Base-by-base conservation (phyloP, 345 rosid species). In the Abelmoschus esculentus region DNA sequence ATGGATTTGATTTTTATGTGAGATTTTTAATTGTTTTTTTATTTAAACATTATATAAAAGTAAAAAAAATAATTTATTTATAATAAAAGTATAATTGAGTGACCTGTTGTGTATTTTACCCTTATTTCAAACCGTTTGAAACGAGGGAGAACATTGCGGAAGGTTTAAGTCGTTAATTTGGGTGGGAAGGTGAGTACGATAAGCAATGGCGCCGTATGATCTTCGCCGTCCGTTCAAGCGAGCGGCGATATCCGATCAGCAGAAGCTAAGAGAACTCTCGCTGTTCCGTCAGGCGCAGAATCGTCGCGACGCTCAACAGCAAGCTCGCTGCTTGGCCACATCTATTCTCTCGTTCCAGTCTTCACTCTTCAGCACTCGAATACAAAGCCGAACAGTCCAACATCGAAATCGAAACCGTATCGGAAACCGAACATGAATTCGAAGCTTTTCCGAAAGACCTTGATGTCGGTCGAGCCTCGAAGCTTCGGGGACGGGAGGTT, bases 151-250 rank as follows among this genome's bases (percentile, higher is more conserved):
- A 15, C 3, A 6, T 5, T 1, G 5, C 60, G 0, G 19, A 49
- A 46, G 66, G 11, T 9, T 15, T 10, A 7, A 8, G 54, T 32
- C 14, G 14, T 22, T 53, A 44, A 44, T 10, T 44, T 44, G 49
- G 0, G 49, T 44, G 49, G 12, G 49, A 11, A 44, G 14, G 15
- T 42, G 7, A 44, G 49, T 44, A 44, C 38, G n/a, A 17, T 7
- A 9, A 38, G 66, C 53, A 29, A 90, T 91, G 97, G 89, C 97
- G 67, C 86, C 96, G 19, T 89, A 79, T 73, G 97, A 91, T 67
- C 49, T 77, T 61, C 97, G 96, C 72, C 97, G 97, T 66, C 96
- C 97, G 67, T 89, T 88, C 80, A 95, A 95, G 73, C 82, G 87
- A 70, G 83, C 89, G 31, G 83, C 86, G 52, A 82, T 95, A 78